Conservation (phyloP, 768 basidiomycete genomes). For the Mycena vitilis region DNA sequence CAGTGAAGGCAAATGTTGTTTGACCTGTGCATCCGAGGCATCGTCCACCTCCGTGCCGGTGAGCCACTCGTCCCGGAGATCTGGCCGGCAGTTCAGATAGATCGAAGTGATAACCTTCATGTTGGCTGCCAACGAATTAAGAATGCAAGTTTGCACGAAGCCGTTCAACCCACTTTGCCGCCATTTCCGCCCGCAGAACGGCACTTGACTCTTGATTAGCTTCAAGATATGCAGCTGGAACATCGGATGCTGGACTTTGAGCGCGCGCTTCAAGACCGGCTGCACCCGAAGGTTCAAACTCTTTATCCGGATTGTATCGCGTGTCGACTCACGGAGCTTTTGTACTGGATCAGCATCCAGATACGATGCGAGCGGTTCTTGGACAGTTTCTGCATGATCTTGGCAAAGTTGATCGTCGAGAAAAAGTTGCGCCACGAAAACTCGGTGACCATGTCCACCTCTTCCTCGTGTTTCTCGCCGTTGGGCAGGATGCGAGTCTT, state of each 20-base stretch:
- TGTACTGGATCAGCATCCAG: slow-evolving; percentile 96
- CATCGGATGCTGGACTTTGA: slow-evolving; percentile 94
- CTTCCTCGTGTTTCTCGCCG: slow-evolving; percentile 83
- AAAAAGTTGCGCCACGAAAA: slow-evolving; percentile 99
- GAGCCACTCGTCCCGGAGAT: slow-evolving; percentile 97
- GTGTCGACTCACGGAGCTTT: slow-evolving; percentile 82
- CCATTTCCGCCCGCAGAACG: slow-evolving; percentile 98
- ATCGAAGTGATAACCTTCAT: slow-evolving; percentile 99
- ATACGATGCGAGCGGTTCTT: slow-evolving; percentile 96
- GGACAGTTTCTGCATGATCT: slow-evolving; percentile 97
- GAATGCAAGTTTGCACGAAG: slow-evolving; percentile 20
- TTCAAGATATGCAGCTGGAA: slow-evolving; percentile 95
- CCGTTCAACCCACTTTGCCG: slow-evolving; percentile 78
- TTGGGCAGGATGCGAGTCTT: slow-evolving; percentile 73
- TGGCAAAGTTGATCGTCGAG: slow-evolving; percentile 95
- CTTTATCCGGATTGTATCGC: neutral
- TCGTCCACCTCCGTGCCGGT: slow-evolving; percentile 93
- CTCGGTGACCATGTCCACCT: slow-evolving; percentile 91
- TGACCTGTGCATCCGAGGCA: slow-evolving; percentile 89
- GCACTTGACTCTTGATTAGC: slow-evolving; percentile 98
- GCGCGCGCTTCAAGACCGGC: slow-evolving; percentile 95
- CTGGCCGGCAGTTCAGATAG: slow-evolving; percentile 96
- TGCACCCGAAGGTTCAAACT: slow-evolving; percentile 42
- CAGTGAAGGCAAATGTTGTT: slow-evolving; percentile 11
- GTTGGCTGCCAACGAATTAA: slow-evolving; percentile 73